Evolutionary conservation across 2,329 filamentous ascomycete species (phyloP), one percentile per base, ranked within the genome.

Genomic region (Colletotrichum theobromicola): DNA sequence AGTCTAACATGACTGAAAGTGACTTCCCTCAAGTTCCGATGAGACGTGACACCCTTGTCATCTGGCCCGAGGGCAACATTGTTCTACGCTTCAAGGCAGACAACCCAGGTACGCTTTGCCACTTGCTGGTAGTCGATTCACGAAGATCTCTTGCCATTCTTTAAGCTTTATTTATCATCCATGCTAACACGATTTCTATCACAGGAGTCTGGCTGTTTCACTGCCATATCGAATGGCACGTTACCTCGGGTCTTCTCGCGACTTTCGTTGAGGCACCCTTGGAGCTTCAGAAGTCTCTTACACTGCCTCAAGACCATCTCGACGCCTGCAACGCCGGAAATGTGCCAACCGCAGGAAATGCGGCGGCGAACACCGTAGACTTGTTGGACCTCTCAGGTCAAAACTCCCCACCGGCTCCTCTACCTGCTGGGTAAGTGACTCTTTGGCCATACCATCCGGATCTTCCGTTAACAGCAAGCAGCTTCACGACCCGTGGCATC

Each of bases 401-500:
- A 71, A 77, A 73, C 26, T 46, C 16, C 32, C 68, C 72, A 21
- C 24, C n/a, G 15, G 58, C 37, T 13, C 68, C 72, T 12, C 68
- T 76, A 12, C 75, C 75, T 26, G 53, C 53, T 57, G 53, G 58
- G 58, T 35, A 61, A 21, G 58, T 35, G 10, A 21, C 10, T 0
- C 42, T n/a, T 21, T 13, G 2, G 0, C n/a, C 10, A 7, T n/a
- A 2, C 13, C n/a, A 9, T n/a, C n/a, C 30, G n/a, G 12, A 32
- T 21, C 12, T 24, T 21, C 2, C 18, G n/a, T 34, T 34, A 61
- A 10, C 21, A 7, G 26, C 18, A 57, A 26, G 26, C 50, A 88
- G 88, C 1, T 95, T 96, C 81, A 94, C 93, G 0, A 82, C 91
- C 0, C 88, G 88, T 42, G 94, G 94, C 9, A 93, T 94, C 58